Conservation (phyloP, 805 yeast genomes). For the Sugiyamaella floridensis region DNA sequence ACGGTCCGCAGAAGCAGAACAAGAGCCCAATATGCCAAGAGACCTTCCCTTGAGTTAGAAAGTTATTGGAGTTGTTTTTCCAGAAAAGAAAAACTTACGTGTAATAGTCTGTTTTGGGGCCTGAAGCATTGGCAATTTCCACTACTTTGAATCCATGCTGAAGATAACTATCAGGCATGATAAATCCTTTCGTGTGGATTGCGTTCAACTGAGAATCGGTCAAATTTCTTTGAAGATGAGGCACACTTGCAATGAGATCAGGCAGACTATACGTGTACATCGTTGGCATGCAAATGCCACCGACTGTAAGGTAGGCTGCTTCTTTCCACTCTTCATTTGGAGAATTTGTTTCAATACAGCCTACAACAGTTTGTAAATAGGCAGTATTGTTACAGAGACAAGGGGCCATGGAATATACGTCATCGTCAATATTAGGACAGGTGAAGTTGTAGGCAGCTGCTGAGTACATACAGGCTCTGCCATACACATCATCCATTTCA, state of each 20-base stretch:
- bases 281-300: slow-evolving; percentile 34
- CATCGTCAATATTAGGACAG: background rate
- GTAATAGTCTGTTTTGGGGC: background rate
- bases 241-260: background rate
- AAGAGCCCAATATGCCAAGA: slow-evolving; percentile 11
- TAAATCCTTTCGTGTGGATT: slow-evolving; percentile 1
- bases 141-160: background rate
- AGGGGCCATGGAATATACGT: background rate
- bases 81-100: background rate
- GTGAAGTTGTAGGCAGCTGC: background rate
- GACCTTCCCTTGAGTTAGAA: slow-evolving; percentile 7
- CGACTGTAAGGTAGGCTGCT: background rate
- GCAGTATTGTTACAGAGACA: slow-evolving; percentile 6
- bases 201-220: background rate
- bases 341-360: slow-evolving; percentile 6
- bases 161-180: slow-evolving; percentile 1
- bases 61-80: background rate
- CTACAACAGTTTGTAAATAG: slow-evolving; percentile 5
- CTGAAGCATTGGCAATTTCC: background rate
- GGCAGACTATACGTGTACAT: background rate
- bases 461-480: background rate
- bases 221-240: background rate
- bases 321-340: background rate
- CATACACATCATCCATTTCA: background rate
- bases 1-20: slow-evolving; percentile 7